Percentiles rank a stretch among this genome's conserved stretches.
Conservation (phyloP, 2,329 filamentous ascomycete genomes). For the Claviceps monticola region DNA sequence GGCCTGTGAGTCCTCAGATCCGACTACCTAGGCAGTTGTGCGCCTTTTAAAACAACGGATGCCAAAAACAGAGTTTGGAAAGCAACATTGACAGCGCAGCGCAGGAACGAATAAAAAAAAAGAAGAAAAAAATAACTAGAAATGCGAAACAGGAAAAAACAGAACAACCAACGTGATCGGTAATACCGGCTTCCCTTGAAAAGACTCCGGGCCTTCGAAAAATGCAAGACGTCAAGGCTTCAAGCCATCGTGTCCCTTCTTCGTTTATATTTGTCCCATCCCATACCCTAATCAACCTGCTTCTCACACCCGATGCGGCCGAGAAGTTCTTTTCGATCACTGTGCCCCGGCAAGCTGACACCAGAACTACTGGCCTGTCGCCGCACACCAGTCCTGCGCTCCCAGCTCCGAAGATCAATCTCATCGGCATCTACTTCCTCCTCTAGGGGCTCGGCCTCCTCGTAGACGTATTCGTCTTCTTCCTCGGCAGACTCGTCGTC, state of each 20-base stretch:
- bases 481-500: conserved; percentile 59
- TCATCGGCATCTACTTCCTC: conserved; percentile 64
- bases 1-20: neutral
- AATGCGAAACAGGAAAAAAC: neutral
- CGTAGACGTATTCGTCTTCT: conserved; percentile 37
- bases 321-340: conserved; percentile 67
- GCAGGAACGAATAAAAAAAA: neutral
- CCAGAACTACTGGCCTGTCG: conserved; percentile 39
- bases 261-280: neutral
- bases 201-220: neutral
- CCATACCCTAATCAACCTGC: conserved; percentile 35
- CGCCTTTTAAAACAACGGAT: neutral
- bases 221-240: conserved; percentile 4
- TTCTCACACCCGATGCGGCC: conserved; percentile 76
- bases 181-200: neutral
- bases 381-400: conserved; percentile 40
- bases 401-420: conserved; percentile 52
- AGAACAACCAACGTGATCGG: neutral
- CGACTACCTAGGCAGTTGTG: neutral
- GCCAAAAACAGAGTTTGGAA: too few species aligned
- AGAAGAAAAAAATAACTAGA: neutral
- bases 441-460: conserved; percentile 46
- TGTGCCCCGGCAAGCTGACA: conserved; percentile 55
- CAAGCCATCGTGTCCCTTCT: neutral
- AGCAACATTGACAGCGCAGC: too few species aligned